These are phyloP conservation scores for Suillus ampliporus DNA, from an alignment of 768 basidiomycete genomes.

Conservation along the genomic window DNA sequence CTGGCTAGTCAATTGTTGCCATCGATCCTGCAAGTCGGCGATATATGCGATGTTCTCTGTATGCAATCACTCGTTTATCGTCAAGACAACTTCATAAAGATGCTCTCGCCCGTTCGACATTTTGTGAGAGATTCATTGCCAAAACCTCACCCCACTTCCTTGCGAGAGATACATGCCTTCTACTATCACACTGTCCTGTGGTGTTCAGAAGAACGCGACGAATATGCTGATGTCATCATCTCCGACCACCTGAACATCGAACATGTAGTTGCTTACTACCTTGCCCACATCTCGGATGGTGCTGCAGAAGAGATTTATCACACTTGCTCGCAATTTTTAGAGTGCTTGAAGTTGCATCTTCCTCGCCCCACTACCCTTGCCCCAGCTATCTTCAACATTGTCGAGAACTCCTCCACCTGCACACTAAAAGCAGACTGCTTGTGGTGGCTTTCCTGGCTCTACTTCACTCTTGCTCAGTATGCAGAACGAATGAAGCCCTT, in stretches of 20 bases:
- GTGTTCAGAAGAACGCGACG: neutral
- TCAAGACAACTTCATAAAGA: neutral
- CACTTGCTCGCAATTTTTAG: neutral
- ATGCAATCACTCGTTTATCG: constrained; percentile 2
- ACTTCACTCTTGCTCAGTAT: neutral
- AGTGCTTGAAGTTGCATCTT: neutral
- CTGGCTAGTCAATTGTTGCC: neutral
- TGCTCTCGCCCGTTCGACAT: neutral
- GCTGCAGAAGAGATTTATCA: neutral
- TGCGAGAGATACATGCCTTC: neutral
- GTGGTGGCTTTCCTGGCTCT: neutral
- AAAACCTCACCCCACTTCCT: neutral
- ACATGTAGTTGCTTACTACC: neutral
- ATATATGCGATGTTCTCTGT: neutral
- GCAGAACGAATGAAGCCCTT: neutral
- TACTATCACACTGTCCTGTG: neutral
- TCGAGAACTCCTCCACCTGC: neutral
- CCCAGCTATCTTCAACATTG: neutral
- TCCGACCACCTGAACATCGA: constrained; percentile 1
- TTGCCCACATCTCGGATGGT: neutral
- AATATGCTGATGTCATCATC: neutral
- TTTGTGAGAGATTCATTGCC: constrained; percentile 1
- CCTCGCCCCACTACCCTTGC: neutral
- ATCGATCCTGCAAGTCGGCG: neutral
- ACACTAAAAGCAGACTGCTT: neutral